Evolutionary conservation across 495 filamentous ascomycete species (phyloP), one percentile per base, ranked within the genome.

Genomic region (Talaromyces wortmannii): DNA sequence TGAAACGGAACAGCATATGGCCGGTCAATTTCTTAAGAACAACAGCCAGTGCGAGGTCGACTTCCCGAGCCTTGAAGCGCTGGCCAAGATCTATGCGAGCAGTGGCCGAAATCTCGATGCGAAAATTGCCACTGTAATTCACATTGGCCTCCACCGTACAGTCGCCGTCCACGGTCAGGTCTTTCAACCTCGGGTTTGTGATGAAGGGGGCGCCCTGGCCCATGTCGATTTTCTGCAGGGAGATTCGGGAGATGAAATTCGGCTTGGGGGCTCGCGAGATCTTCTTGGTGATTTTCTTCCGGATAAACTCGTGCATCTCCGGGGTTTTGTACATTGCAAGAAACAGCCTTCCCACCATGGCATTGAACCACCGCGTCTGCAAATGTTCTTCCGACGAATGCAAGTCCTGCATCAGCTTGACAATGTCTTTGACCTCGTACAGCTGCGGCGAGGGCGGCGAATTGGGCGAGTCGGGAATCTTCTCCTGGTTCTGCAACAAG

Each of bases 301-400:
- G 80, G 31, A 98, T 76, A 50, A 87, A 79, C 50, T 86, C 80
- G 65, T 97, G 88, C 48, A 96, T 68, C 46, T 92, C 82, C 32
- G 83, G 78, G 0, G 92, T 97, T 65, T 86, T 87, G 68, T 97
- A 91, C 30, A 97, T 59, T 11, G 86, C 88, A 30, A 98, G 78
- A 64, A 97, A 98, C 43, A 96, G 63, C 46, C 94, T 80, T 11
- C 92, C 90, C 42, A 96, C 75, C 55, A 97, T 75, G 12, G 89
- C 94, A 74, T 98, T 97, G 56, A 97, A 80, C 89, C 94, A 97
- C 48, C 92, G 82, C 10, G 91, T 95, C 66, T 96, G 90, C 57
- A 95, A 65, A 58, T 94, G 88, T 52, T 96, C 90, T 67, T 96
- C 92, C 8, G 90, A 91, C 0, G 91, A 92, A 68, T 98, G 94